Base-by-base conservation (phyloP, 495 filamentous ascomycete genomes). In the Aspergillus panamensis region DNA sequence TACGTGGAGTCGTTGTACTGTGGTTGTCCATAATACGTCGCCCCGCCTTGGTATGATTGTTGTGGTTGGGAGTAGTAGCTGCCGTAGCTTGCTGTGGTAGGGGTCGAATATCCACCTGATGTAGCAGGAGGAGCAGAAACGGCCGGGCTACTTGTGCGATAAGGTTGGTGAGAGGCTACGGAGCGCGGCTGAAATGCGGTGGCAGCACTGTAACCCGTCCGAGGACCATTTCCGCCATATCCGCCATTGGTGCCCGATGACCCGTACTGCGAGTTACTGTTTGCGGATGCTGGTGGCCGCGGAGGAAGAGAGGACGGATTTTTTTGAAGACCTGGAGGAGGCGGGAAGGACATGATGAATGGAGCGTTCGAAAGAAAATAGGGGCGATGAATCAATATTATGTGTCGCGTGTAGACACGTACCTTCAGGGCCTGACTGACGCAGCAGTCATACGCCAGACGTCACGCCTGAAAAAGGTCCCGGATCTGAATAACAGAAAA, bases 261-360 rank as follows among this genome's bases (percentile, higher is more conserved):
- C 6, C 69, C 68, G 29, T 77, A 59, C 31, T 43, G 84, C 76
- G 42, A 83, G 79, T 58, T 86, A 81, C 72, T 84, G 59, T 65
- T 73, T 57, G 85, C 77, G 33, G 87, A 74, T 30, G 86, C 84
- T 16, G 92, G 91, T 30, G 92, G 92, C 29, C 91, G 88, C 48
- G 92, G 85, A 48, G 92, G 92, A 35, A 97, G 87, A 51, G 87
- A 88, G 21, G 89, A 83, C 52, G 77, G 85, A 51, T 75, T 80
- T 75, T 80, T 82, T 64, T 80, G 83, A 66, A 88, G 82, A 87
- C 91, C 90, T 88, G 91, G 89, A 86, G 90, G 90, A 66, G 89
- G 89, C 67, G 90, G 88, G 81, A 91, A 92, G 73, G 91, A 87
- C 92, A 96, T 95, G 87, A 88, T 92, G 88, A 92, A 92, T 76